These are phyloP conservation scores for Sporothrix sp. DNA, from an alignment of 2,329 filamentous ascomycete species.

Conservation along the genomic window DNA sequence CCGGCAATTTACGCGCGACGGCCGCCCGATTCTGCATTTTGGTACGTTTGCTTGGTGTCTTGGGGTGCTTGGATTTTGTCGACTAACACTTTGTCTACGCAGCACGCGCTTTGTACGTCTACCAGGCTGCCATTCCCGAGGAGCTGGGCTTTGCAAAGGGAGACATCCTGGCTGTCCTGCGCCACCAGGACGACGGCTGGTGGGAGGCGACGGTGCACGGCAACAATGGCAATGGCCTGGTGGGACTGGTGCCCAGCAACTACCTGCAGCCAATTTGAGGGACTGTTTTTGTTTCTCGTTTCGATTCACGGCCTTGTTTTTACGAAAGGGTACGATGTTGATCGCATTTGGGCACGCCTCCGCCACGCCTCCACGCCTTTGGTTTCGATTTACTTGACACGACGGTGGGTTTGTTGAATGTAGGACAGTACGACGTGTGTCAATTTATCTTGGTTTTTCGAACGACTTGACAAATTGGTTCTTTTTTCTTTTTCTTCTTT, in stretches of 20 bases:
- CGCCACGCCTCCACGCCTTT: no score
- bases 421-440: no score
- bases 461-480: no score
- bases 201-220: conserved; percentile 94
- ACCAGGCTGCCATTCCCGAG: conserved; percentile 88
- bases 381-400: no score
- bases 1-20: conserved; percentile 77
- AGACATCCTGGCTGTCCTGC: conserved; percentile 77
- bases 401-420: no score
- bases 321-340: no score
- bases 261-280: conserved; percentile 48
- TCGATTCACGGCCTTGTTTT: no score
- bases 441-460: no score
- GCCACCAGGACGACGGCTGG: conserved; percentile 96
- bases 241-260: conserved; percentile 58
- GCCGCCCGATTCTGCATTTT: conserved; percentile 81
- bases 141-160: conserved; percentile 89
- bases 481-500: neutral
- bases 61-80: conserved; percentile 1
- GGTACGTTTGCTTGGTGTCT: conserved; percentile 49
- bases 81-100: conserved; percentile 9
- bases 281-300: no score
- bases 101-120: conserved; percentile 93
- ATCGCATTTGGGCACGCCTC: no score
- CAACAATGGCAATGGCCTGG: conserved; percentile 37